Base-by-base conservation (phyloP, 2,329 filamentous ascomycete species). In the Colletotrichum falcatum region DNA sequence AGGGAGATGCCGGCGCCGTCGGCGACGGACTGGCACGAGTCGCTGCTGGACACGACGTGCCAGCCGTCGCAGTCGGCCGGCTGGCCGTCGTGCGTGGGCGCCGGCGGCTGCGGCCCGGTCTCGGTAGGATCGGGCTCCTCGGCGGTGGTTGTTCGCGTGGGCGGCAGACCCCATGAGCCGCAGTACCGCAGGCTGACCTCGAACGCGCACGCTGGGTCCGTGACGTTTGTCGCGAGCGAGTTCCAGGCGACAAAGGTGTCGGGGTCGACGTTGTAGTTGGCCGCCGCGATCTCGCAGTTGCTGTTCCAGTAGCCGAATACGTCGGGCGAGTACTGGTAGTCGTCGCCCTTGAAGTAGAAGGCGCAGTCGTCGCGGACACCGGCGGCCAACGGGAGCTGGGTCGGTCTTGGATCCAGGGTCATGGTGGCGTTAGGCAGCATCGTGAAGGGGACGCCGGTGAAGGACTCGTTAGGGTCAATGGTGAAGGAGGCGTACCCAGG, bases 211-310 rank as follows among this genome's bases (percentile, higher is more conserved):
- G 59, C 60, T n/a, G 54, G n/a, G 61, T 70, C 67, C 18, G 70
- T 61, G 39, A 70, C 63, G 65, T 67, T 71, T 8, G 53, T 63
- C 2, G 44, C 37, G n/a, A 72, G 72, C 12, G 73, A 63, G 54
- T 75, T 75, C 74, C 72, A 74, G 3, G 60, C 44, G 5, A 62
- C 64, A 28, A 75, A 71, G 30, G 44, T 69, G 39, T 62, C 63
- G 30, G 60, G 51, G 37, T 65, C 63, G 46, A 74, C 65, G 39
- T 63, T 42, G 58, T 73, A 74, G 37, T 39, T 54, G 28, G 33
- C 20, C 28, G 72, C 66, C 20, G 73, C 65, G 59, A 71, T 39
- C 48, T 71, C 49, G 64, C 72, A 75, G 56, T 69, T 71, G 66
- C 74, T 73, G 5, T 62, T 63, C 65, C 46, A 58, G 60, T 49